A percentile compares a stretch with the other conserved stretches of the same genome.
These are phyloP conservation scores for Oryza nivara DNA, from an alignment of 176 grass and related monocot species.

Conservation along the genomic window DNA sequence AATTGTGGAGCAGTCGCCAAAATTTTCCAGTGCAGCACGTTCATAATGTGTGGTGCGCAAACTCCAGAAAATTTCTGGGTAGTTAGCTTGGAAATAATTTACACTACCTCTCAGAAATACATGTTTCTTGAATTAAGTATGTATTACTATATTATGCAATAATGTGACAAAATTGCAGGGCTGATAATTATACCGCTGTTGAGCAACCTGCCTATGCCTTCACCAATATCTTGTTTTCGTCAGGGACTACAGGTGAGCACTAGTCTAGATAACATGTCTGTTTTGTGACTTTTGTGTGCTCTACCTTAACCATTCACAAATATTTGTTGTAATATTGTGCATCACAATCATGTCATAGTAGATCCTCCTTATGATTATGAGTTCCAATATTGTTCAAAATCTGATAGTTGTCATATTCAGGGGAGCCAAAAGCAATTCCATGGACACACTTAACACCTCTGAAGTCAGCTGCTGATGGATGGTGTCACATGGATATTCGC, in stretches of 20 bases:
- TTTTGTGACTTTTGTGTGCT: constrained; percentile 13
- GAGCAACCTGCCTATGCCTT: constrained; percentile 76
- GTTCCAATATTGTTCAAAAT: constrained; percentile 15
- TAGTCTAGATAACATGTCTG: constrained; percentile 8
- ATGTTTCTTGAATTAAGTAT: constrained; percentile 2
- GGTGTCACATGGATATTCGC: constrained; percentile 93
- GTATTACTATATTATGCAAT: constrained; percentile 18
- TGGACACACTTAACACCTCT: constrained; percentile 92
- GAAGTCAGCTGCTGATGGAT: constrained; percentile 96
- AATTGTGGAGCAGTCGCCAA: neutral
- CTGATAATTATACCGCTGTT: constrained; percentile 54
- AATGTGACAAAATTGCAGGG: constrained; percentile 52
- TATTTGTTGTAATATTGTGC: neutral
- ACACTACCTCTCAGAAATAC: neutral
- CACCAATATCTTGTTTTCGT: constrained; percentile 92
- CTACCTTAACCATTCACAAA: constrained; percentile 12
- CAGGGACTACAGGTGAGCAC: constrained; percentile 84
- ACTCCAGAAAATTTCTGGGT: neutral
- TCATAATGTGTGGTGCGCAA: neutral
- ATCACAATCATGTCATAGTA: neutral
- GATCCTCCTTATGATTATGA: constrained; percentile 25
- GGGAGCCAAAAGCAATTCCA: constrained; percentile 95
- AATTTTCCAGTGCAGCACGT: neutral
- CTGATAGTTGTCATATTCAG: constrained; percentile 51
- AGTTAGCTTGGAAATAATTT: constrained; percentile 12